Evolutionary conservation across 352 stramenopile species (phyloP).

Genomic region (Pythium rishiriense): DNA sequence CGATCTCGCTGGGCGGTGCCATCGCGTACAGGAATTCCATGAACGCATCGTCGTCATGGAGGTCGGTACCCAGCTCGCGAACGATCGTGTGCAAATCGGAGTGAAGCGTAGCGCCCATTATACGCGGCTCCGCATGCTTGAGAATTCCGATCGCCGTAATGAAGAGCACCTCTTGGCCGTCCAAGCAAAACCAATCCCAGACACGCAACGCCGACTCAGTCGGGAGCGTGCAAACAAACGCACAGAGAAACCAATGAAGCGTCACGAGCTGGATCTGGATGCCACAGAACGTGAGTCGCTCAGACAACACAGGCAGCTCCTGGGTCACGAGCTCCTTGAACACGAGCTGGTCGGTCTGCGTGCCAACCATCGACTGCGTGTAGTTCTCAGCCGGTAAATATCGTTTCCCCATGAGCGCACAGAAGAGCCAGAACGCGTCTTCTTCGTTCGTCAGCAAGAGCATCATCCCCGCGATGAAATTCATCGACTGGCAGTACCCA

Average conservation of each 20-base stretch:
- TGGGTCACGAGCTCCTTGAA: constrained; percentile 59
- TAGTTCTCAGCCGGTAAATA: constrained; percentile 78
- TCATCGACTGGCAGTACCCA: constrained; percentile 79
- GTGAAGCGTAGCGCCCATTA: constrained; percentile 37
- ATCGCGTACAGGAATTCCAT: constrained; percentile 37
- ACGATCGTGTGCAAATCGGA: constrained; percentile 46
- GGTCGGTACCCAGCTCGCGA: constrained; percentile 43
- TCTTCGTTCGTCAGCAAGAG: constrained; percentile 73
- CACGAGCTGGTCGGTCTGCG: constrained; percentile 72
- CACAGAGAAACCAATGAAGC: constrained; percentile 85
- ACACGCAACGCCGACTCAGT: constrained; percentile 68
- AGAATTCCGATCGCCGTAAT: constrained; percentile 46
- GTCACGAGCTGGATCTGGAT: constrained; percentile 75
- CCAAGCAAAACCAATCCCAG: constrained; percentile 79
- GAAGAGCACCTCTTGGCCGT: constrained; percentile 62
- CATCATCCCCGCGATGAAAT: constrained; percentile 73
- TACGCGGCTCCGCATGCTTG: constrained; percentile 34
- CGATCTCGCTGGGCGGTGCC: constrained; percentile 13
- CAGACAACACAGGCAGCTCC: constrained; percentile 45
- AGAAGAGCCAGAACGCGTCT: constrained; percentile 80
- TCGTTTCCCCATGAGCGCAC: constrained; percentile 56
- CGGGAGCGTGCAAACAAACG: constrained; percentile 79
- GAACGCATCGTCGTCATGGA: constrained; percentile 53
- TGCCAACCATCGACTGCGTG: constrained; percentile 70
- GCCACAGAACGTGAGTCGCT: constrained; percentile 32